phyloP scores from a whole-genome alignment of 331 rosid genomes.

The Pyracantha coccinea region DNA sequence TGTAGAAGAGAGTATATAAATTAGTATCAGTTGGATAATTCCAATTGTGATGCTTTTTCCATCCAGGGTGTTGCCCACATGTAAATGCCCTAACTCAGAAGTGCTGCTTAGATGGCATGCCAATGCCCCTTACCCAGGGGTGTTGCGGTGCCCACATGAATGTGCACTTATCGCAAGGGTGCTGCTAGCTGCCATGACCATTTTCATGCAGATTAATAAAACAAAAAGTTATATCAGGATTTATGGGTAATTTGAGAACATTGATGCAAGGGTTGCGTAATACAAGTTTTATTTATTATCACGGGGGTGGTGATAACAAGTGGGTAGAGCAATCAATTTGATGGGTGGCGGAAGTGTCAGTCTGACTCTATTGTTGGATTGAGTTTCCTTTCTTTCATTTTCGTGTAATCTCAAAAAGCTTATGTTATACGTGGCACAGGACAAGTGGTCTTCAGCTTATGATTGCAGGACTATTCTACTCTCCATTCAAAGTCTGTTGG shows the following conservation, averaged over 20 bases:
- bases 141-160: not conserved
- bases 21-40: not conserved
- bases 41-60: not conserved
- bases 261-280: not conserved
- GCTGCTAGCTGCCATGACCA: not conserved
- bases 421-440: conserved; percentile 35
- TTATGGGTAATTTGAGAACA: not conserved
- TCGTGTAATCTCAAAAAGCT: not conserved
- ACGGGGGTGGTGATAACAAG: not conserved
- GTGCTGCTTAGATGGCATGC: not conserved
- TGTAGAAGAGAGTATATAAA: not conserved
- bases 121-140: not conserved
- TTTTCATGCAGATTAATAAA: not conserved
- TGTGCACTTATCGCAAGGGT: not conserved
- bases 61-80: not conserved
- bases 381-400: not conserved
- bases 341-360: not conserved
- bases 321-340: not conserved
- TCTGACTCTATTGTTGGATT: not conserved
- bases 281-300: not conserved
- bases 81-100: not conserved
- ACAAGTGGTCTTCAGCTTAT: conserved; percentile 97
- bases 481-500: conserved; percentile 87
- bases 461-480: conserved; percentile 95
- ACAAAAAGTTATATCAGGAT: not conserved